Conservation (phyloP, 192 early-diverging fungal species). For the Rhizophagus sp. region DNA sequence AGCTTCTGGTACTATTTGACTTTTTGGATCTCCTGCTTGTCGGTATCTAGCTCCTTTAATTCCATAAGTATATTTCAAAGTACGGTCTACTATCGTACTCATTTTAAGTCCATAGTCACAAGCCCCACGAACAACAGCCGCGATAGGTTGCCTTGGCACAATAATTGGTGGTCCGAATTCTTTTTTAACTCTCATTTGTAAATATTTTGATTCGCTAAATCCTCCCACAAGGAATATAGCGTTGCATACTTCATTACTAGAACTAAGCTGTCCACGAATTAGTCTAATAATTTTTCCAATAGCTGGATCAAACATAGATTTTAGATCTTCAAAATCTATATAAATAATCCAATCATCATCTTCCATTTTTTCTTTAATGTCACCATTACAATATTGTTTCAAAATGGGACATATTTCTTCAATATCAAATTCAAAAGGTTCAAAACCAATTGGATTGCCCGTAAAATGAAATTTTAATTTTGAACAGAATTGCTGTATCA, state of each 20-base stretch:
- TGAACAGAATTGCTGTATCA: neutral
- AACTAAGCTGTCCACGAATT: constrained; percentile 44
- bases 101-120: neutral
- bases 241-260: constrained; percentile 33
- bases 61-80: constrained; percentile 3
- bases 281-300: constrained; percentile 39
- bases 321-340: neutral
- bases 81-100: neutral
- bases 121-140: constrained; percentile 31
- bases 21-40: neutral
- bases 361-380: neutral
- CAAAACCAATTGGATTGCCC: neutral
- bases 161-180: constrained; percentile 35
- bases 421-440: neutral
- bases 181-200: constrained; percentile 39
- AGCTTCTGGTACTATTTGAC: neutral
- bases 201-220: constrained; percentile 50
- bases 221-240: constrained; percentile 59
- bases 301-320: constrained; percentile 53
- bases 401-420: constrained; percentile 3
- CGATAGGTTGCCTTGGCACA: constrained; percentile 45
- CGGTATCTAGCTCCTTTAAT: neutral
- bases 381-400: neutral
- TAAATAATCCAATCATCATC: constrained; percentile 14
- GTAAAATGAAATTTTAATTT: constrained; percentile 10